These are phyloP conservation scores for Hymenoscyphus scutula DNA, from an alignment of 2,329 filamentous ascomycete species.

Conservation along the genomic window DNA sequence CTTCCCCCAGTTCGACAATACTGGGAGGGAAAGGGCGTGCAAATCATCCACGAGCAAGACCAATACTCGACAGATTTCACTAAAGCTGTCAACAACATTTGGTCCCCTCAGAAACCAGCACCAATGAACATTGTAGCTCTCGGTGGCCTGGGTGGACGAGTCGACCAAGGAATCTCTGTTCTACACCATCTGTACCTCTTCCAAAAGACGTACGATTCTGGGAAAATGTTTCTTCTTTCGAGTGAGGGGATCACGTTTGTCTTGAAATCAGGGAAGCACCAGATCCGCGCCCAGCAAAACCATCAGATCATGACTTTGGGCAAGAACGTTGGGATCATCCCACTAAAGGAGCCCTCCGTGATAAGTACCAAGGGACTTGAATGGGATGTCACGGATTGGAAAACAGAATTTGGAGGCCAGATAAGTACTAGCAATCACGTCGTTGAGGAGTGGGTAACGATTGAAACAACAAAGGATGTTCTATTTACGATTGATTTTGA, in stretches of 20 bases:
- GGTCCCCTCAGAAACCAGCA: constrained; percentile 26
- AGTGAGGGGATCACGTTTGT: constrained; percentile 78
- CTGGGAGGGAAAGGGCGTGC: constrained; percentile 46
- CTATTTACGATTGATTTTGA: constrained; percentile 69
- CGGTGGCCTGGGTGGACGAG: constrained; percentile 82
- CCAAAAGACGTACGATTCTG: constrained; percentile 51
- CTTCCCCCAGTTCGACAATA: constrained; percentile 55
- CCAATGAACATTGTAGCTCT: constrained; percentile 69
- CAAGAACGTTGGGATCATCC: constrained; percentile 82
- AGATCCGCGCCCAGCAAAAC: constrained; percentile 53
- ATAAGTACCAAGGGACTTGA: constrained; percentile 80
- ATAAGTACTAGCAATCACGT: constrained; percentile 83
- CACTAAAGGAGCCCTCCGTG: constrained; percentile 72
- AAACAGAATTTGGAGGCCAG: constrained; percentile 69
- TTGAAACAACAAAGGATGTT: constrained; percentile 63
- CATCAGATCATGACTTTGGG: constrained; percentile 39
- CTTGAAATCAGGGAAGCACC: constrained; percentile 66
- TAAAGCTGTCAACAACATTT: constrained; percentile 68
- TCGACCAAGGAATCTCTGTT: constrained; percentile 89
- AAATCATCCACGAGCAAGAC: constrained; percentile 69
- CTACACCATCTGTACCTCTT: constrained; percentile 78
- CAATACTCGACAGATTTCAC: constrained; percentile 89
- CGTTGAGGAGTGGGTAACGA: constrained; percentile 55
- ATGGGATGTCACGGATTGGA: constrained; percentile 87
- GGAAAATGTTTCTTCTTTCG: constrained; percentile 74